phyloP scores from a whole-genome alignment of 2,329 filamentous ascomycete genomes.

The Ophiognomonia clavigignenti-juglandacearum region DNA sequence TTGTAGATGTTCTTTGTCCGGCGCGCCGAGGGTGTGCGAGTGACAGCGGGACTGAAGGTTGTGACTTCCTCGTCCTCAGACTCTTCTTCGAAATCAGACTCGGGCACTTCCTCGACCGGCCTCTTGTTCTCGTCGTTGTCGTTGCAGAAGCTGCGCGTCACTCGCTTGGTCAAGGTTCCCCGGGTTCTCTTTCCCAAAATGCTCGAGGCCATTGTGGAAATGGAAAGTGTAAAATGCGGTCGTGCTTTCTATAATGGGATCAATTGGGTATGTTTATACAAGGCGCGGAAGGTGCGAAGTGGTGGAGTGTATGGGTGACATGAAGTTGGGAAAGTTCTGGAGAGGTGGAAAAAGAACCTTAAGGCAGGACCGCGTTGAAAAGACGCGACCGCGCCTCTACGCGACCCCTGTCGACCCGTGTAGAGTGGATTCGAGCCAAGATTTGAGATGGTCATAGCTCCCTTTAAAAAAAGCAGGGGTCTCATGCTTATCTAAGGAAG shows the following conservation, averaged over 20 bases:
- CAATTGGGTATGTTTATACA: not conserved
- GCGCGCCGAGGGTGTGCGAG: slow-evolving; percentile 16
- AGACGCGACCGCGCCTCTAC: too few species aligned
- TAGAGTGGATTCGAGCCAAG: not conserved
- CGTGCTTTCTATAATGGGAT: not conserved
- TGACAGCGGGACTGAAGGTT: slow-evolving; percentile 21
- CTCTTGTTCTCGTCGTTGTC: slow-evolving; percentile 67
- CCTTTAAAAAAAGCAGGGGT: not conserved
- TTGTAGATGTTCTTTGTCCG: slow-evolving; percentile 10
- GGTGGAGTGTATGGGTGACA: not conserved
- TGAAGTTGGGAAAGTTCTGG: not conserved
- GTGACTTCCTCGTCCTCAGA: slow-evolving; percentile 31
- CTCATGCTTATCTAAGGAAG: too few species aligned
- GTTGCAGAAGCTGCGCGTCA: slow-evolving; percentile 31
- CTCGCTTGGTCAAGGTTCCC: slow-evolving; percentile 38
- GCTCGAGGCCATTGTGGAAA: slow-evolving; percentile 20
- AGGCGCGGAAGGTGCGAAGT: slow-evolving; percentile 9
- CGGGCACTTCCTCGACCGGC: slow-evolving; percentile 42
- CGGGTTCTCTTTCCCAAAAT: slow-evolving; percentile 28
- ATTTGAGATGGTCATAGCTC: slow-evolving; percentile 2
- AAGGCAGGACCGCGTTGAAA: too few species aligned
- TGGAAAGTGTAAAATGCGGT: slow-evolving; percentile 11
- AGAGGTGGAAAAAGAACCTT: too few species aligned
- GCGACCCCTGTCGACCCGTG: too few species aligned
- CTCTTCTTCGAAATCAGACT: slow-evolving; percentile 22